Percentiles rank a stretch among this genome's conserved stretches.
These are phyloP conservation scores for Salvia rosmarinus DNA, from an alignment of 257 asterid genomes.

Conservation along the genomic window DNA sequence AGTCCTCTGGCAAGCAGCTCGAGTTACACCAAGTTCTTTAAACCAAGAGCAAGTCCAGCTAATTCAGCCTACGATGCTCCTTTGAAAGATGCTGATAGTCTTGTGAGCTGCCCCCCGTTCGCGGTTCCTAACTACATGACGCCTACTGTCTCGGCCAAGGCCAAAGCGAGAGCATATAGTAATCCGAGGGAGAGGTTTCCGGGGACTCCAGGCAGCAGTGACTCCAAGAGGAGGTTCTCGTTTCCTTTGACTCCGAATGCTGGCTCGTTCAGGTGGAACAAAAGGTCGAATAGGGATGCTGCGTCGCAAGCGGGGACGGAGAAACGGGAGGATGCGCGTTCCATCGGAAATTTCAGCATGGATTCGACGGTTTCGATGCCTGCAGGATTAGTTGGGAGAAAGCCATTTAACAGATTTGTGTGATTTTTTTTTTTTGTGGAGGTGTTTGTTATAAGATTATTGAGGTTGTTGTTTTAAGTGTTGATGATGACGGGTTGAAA, in stretches of 20 bases:
- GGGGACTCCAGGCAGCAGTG: slow-evolving; percentile 67
- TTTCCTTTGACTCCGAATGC: slow-evolving; percentile 76
- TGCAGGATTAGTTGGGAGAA: slow-evolving; percentile 61
- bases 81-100: slow-evolving; percentile 83
- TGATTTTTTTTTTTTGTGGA: slow-evolving; percentile 46
- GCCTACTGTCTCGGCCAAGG: slow-evolving; percentile 85
- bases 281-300: slow-evolving; percentile 62
- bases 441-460: slow-evolving; percentile 34
- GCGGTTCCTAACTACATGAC: slow-evolving; percentile 85
- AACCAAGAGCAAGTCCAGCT: slow-evolving; percentile 53
- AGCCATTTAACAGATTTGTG: slow-evolving; percentile 92
- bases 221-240: slow-evolving; percentile 76
- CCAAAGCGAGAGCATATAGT: slow-evolving; percentile 71
- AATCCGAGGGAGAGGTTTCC: slow-evolving; percentile 78
- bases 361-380: slow-evolving; percentile 85
- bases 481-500: slow-evolving; percentile 40
- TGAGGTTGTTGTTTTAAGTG: slow-evolving; percentile 31
- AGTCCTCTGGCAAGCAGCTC: slow-evolving; percentile 48
- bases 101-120: slow-evolving; percentile 88
- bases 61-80: slow-evolving; percentile 49
- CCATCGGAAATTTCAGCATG: slow-evolving; percentile 57
- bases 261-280: slow-evolving; percentile 73
- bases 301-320: slow-evolving; percentile 52
- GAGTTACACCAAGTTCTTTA: slow-evolving; percentile 40
- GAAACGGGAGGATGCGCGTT: slow-evolving; percentile 53